Conservation (phyloP, 1,139 yeast species). For the Zygoascus meyerae region DNA sequence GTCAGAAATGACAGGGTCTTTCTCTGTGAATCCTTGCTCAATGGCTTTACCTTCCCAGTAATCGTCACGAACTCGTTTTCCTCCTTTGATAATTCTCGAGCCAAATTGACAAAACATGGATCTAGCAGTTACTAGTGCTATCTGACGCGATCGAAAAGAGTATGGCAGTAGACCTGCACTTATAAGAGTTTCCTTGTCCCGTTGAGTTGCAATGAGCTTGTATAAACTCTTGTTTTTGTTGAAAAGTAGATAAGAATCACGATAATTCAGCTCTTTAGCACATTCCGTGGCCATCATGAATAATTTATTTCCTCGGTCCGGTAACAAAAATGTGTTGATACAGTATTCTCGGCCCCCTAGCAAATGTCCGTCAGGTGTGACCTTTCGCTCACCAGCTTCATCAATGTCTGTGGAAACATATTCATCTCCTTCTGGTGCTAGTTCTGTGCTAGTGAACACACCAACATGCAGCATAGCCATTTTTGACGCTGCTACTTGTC, state of each 20-base stretch:
- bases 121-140: conserved; percentile 55
- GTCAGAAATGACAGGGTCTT: conserved; percentile 39
- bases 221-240: conserved; percentile 53
- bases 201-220: conserved; percentile 52
- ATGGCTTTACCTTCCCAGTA: conserved; percentile 69
- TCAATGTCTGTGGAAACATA: conserved; percentile 37
- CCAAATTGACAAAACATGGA: conserved; percentile 70
- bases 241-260: conserved; percentile 62
- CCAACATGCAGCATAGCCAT: conserved; percentile 24
- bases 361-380: conserved; percentile 51
- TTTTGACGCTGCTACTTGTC: background rate
- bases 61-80: conserved; percentile 65
- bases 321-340: conserved; percentile 53
- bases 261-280: conserved; percentile 55
- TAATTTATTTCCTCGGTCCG: conserved; percentile 45
- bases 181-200: conserved; percentile 58
- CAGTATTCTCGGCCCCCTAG: conserved; percentile 53
- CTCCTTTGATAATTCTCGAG: conserved; percentile 55
- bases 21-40: conserved; percentile 50
- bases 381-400: conserved; percentile 50
- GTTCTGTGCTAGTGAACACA: conserved; percentile 23
- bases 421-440: conserved; percentile 33
- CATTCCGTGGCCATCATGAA: conserved; percentile 67
- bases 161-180: conserved; percentile 50
- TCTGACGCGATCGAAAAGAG: conserved; percentile 60